Evolutionary conservation across 192 early-diverging fungal species (phyloP).

Genomic region (Diversispora eburnea): DNA sequence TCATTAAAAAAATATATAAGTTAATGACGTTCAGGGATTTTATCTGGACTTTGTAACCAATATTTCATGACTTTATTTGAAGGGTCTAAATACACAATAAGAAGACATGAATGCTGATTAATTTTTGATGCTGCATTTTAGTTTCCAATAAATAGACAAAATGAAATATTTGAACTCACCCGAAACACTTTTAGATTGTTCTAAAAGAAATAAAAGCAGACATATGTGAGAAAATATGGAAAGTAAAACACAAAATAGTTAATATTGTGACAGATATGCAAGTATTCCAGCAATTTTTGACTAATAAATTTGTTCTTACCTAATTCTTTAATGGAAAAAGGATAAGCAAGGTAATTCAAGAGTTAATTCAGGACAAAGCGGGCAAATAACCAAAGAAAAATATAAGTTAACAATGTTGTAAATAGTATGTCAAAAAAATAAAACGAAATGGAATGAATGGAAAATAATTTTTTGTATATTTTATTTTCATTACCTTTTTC

Average conservation of each 20-base stretch:
- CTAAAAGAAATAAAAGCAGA: not conserved
- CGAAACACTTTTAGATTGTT: not conserved
- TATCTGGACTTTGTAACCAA: conserved; percentile 3
- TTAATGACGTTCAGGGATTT: conserved; percentile 6
- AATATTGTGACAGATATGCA: too few species aligned
- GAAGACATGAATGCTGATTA: not conserved
- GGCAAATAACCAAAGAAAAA: not conserved
- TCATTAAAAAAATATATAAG: conserved; percentile 4
- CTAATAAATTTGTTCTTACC: not conserved
- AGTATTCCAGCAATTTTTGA: not conserved
- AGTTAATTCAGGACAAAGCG: not conserved
- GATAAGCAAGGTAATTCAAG: not conserved
- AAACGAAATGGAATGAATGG: not conserved
- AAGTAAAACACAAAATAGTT: not conserved
- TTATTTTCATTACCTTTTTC: too few species aligned
- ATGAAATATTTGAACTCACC: not conserved
- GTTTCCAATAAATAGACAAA: not conserved
- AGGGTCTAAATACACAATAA: not conserved
- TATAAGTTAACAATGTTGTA: not conserved
- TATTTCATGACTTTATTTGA: not conserved
- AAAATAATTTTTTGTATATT: not conserved
- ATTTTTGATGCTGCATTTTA: not conserved
- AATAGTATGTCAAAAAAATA: not conserved
- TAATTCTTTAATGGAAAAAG: not conserved
- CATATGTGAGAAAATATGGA: not conserved